phyloP scores from a whole-genome alignment of 768 basidiomycete species.

The Lactifluus echinatus region DNA sequence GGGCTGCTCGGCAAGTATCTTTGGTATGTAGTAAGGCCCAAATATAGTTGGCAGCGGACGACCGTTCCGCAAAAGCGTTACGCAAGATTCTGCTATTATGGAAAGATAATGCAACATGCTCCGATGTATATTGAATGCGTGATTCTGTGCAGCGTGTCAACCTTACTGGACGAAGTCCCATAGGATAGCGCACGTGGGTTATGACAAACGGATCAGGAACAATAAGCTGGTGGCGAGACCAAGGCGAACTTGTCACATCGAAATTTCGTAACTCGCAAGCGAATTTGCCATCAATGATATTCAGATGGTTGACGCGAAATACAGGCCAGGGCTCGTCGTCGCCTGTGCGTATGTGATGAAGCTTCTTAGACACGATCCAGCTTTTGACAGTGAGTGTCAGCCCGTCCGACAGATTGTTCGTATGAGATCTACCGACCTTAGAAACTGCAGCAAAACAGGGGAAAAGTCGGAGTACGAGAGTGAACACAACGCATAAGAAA shows the following conservation, averaged over 20 bases:
- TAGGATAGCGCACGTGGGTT: constrained; percentile 8
- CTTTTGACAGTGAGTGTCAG: not conserved
- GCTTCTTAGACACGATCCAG: constrained; percentile 13
- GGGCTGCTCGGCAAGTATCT: not conserved
- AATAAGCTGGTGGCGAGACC: constrained; percentile 19
- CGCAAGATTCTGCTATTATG: constrained; percentile 8
- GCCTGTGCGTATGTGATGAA: constrained; percentile 1
- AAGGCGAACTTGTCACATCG: constrained; percentile 1
- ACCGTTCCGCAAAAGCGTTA: not conserved
- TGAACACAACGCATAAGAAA: constrained; percentile 7
- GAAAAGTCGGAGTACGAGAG: constrained; percentile 3
- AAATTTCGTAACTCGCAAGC: constrained; percentile 3
- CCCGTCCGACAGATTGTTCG: no score
- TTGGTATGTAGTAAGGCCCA: constrained; percentile 14
- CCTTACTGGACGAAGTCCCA: not conserved
- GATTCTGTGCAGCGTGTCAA: constrained; percentile 10
- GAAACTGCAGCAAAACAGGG: constrained; percentile 4
- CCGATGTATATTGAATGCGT: constrained; percentile 16
- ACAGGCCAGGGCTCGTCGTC: constrained; percentile 8
- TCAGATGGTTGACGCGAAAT: constrained; percentile 3
- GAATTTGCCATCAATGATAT: not conserved
- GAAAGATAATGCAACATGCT: constrained; percentile 13
- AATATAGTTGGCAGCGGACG: constrained; percentile 12
- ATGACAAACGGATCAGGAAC: constrained; percentile 17
- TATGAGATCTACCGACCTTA: constrained; percentile 12